Percentiles rank a stretch among this genome's conserved stretches.
Evolutionary conservation across 805 yeast species (phyloP).

Genomic region (Suhomyces xylopsoci): DNA sequence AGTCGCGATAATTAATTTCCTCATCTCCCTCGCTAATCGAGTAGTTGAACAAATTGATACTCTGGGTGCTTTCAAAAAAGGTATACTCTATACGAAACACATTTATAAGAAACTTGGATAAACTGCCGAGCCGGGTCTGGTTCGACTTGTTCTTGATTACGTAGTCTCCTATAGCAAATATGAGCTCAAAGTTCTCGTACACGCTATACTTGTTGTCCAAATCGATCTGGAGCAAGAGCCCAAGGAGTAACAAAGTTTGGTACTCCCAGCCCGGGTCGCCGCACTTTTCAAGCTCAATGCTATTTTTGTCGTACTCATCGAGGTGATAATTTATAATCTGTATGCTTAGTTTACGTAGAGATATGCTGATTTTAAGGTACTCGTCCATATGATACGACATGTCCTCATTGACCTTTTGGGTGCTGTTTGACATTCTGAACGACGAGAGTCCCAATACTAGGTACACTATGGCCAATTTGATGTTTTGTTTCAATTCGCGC

Average conservation of each 20-base stretch:
- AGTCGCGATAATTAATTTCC: conserved; percentile 45
- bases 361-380: conserved; percentile 28
- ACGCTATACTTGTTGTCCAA: conserved; percentile 38
- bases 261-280: conserved; percentile 23
- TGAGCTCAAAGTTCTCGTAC: conserved; percentile 40
- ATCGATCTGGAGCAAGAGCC: conserved; percentile 36
- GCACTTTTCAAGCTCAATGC: conserved; percentile 10
- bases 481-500: conserved; percentile 9
- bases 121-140: conserved; percentile 14
- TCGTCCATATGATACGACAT: conserved; percentile 15
- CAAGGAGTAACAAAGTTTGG: conserved; percentile 31
- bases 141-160: conserved; percentile 19
- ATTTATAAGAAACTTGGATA: conserved; percentile 24
- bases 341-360: conserved; percentile 34
- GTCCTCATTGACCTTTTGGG: background rate
- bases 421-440: conserved; percentile 11
- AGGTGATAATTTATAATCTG: conserved; percentile 37
- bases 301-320: conserved; percentile 37
- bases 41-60: conserved; percentile 47
- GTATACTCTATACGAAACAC: conserved; percentile 32
- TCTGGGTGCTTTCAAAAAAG: conserved; percentile 47
- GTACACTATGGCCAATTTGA: conserved; percentile 24
- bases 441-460: conserved; percentile 24
- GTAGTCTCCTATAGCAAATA: conserved; percentile 41
- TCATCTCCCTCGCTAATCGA: conserved; percentile 33